Evolutionary conservation across 176 grass and related monocot species (phyloP).

Genomic region (Stipa capillata): DNA sequence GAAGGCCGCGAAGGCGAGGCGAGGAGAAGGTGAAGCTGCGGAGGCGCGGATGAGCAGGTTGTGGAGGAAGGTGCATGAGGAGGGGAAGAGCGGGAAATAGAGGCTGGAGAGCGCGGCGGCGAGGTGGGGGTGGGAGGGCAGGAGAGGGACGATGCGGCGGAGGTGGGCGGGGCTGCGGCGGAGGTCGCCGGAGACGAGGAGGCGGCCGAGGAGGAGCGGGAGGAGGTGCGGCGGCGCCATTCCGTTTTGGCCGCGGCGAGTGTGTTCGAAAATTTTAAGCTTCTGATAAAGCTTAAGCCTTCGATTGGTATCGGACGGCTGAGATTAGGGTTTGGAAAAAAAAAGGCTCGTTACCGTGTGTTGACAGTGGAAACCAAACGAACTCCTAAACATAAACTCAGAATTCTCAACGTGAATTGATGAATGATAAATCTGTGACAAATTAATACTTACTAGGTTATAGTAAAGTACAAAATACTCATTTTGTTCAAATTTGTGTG

Average conservation of each 20-base stretch:
- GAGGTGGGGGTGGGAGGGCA: slow-evolving; percentile 39
- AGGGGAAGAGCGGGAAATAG: slow-evolving; percentile 59
- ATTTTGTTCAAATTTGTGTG: too few species aligned
- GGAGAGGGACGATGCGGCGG: slow-evolving; percentile 32
- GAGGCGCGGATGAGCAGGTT: slow-evolving; percentile 63
- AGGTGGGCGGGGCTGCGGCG: slow-evolving; percentile 15
- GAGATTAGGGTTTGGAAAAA: background rate
- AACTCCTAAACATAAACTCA: background rate
- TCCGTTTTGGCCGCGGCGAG: background rate
- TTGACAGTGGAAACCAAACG: too few species aligned
- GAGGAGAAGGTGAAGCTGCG: slow-evolving; percentile 11
- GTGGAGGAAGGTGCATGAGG: slow-evolving; percentile 55
- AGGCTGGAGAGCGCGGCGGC: slow-evolving; percentile 27
- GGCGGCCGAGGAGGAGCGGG: slow-evolving; percentile 34
- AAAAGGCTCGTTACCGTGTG: too few species aligned
- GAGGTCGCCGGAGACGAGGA: slow-evolving; percentile 41
- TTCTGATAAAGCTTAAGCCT: background rate
- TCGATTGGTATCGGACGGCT: background rate
- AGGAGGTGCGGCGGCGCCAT: slow-evolving; percentile 34
- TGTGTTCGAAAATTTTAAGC: slow-evolving; percentile 1
- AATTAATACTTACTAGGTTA: too few species aligned
- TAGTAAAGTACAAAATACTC: background rate
- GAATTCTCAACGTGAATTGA: too few species aligned
- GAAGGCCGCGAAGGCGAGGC: slow-evolving; percentile 28
- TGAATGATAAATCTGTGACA: too few species aligned